phyloP scores from a whole-genome alignment of 139 green algal species.

The Tetraselmis chui region DNA sequence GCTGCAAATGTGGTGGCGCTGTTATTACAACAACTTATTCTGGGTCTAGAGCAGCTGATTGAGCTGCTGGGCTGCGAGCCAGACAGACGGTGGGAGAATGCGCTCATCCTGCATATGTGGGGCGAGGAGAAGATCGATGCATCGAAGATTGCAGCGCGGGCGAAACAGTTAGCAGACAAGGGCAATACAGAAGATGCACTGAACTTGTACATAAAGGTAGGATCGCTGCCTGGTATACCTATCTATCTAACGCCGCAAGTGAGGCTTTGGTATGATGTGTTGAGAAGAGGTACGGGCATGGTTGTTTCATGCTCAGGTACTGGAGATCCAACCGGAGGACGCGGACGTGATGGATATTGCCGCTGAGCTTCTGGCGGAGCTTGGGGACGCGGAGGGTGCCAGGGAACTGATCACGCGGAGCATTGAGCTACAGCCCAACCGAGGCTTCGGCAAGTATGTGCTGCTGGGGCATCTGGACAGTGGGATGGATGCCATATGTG shows the following conservation, averaged over 20 bases:
- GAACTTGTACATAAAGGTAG: constrained; percentile 10
- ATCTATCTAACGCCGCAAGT: neutral
- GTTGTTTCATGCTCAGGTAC: no score
- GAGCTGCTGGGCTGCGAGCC: constrained; percentile 13
- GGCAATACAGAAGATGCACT: constrained; percentile 8
- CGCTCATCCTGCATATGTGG: neutral
- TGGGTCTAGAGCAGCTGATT: constrained; percentile 10
- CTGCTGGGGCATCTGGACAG: constrained; percentile 17
- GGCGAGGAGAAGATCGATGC: neutral
- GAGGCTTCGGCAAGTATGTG: constrained; percentile 10
- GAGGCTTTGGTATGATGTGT: no score
- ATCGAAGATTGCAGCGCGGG: neutral
- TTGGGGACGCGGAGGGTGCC: constrained; percentile 10
- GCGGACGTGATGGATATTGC: constrained; percentile 10
- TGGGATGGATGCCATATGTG: constrained; percentile 3
- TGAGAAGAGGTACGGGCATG: no score
- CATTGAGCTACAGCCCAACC: constrained; percentile 5
- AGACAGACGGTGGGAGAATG: neutral
- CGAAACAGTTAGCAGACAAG: constrained; percentile 1
- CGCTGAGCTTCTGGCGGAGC: constrained; percentile 14
- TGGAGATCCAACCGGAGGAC: constrained; percentile 15
- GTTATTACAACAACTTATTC: constrained; percentile 2
- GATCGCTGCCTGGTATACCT: neutral
- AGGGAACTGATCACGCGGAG: constrained; percentile 9
- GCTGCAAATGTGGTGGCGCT: neutral